Conservation (phyloP, 1,284 basidiomycete genomes). For the Schizophyllum amplum region DNA sequence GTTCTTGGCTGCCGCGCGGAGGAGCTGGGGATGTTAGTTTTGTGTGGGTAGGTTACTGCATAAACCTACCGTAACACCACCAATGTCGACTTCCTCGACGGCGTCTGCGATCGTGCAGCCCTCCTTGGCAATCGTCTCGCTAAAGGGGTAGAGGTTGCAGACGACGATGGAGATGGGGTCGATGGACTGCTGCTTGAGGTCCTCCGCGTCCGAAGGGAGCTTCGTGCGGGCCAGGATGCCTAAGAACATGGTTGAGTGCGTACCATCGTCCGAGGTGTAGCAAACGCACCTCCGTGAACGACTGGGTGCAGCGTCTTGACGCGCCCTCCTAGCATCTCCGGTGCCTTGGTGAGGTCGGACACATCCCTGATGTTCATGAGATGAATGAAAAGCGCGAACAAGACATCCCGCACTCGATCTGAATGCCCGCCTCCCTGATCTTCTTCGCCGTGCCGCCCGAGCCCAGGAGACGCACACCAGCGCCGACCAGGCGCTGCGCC, state of each 20-base stretch:
- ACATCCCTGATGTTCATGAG: conserved; percentile 71
- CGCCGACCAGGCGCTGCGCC: conserved; percentile 73
- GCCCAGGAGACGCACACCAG: conserved; percentile 86
- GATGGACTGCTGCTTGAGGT: conserved; percentile 77
- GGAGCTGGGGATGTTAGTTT: conserved; percentile 33
- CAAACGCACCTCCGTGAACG: conserved; percentile 84
- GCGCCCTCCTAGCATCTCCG: conserved; percentile 98
- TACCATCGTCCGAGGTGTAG: not conserved
- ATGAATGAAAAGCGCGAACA: no score
- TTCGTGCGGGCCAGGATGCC: conserved; percentile 81
- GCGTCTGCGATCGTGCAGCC: conserved; percentile 88
- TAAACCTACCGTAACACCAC: conserved; percentile 75
- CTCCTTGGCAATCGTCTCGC: conserved; percentile 83
- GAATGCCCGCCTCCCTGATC: conserved; percentile 89
- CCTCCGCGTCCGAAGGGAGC: conserved; percentile 80
- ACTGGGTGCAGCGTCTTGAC: conserved; percentile 99
- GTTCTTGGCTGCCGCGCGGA: conserved; percentile 98
- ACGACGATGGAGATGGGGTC: conserved; percentile 91
- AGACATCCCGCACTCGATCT: conserved; percentile 88
- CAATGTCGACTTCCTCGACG: conserved; percentile 98
- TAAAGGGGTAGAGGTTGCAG: conserved; percentile 99
- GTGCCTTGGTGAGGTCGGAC: conserved; percentile 95
- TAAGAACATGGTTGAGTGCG: conserved; percentile 18
- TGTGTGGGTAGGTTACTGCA: no score
- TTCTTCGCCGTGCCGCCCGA: conserved; percentile 98